Percentiles rank a stretch among this genome's conserved stretches.
These are phyloP conservation scores for Diaporthe citri DNA, from an alignment of 2,329 filamentous ascomycete species.

Conservation along the genomic window DNA sequence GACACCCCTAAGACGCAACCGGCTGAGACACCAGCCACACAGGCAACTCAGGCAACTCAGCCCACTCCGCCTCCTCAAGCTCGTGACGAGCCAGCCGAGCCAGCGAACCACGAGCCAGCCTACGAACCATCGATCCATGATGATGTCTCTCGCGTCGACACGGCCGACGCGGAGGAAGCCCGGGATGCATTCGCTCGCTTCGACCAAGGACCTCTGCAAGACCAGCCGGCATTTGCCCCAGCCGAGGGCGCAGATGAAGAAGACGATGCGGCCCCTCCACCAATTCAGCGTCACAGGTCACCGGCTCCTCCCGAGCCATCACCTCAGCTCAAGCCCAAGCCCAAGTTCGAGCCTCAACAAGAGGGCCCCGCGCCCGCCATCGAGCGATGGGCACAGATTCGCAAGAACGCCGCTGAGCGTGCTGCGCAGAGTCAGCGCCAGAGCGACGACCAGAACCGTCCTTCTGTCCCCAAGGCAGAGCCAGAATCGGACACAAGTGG, in stretches of 20 bases:
- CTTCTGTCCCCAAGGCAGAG: conserved; percentile 25
- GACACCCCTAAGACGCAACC: conserved; percentile 30
- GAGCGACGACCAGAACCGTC: conserved; percentile 73
- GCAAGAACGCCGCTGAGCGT: conserved; percentile 91
- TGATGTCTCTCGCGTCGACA: conserved; percentile 70
- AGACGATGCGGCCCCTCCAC: conserved; percentile 64
- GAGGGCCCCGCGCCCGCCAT: conserved; percentile 58
- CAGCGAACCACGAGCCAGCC: conserved; percentile 48
- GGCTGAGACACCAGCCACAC: conserved; percentile 9
- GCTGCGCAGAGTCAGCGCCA: conserved; percentile 64
- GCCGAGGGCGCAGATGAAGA: conserved; percentile 58
- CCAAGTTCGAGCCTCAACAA: conserved; percentile 44
- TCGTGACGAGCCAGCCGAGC: conserved; percentile 41
- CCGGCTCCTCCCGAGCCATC: conserved; percentile 48
- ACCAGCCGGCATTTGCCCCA: conserved; percentile 86
- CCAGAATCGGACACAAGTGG: conserved; percentile 78
- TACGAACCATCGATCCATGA: conserved; percentile 62
- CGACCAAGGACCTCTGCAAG: conserved; percentile 87
- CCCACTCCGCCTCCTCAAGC: conserved; percentile 42
- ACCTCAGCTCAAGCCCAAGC: conserved; percentile 46
- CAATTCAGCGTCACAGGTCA: conserved; percentile 60
- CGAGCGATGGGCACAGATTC: conserved; percentile 95
- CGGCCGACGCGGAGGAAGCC: conserved; percentile 69
- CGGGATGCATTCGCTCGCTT: conserved; percentile 75
- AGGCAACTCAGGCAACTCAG: conserved; percentile 21